Evolutionary conservation across 2,329 filamentous ascomycete genomes (phyloP), one percentile per base, ranked within the genome.

Genomic region (Penicillium occitanis): DNA sequence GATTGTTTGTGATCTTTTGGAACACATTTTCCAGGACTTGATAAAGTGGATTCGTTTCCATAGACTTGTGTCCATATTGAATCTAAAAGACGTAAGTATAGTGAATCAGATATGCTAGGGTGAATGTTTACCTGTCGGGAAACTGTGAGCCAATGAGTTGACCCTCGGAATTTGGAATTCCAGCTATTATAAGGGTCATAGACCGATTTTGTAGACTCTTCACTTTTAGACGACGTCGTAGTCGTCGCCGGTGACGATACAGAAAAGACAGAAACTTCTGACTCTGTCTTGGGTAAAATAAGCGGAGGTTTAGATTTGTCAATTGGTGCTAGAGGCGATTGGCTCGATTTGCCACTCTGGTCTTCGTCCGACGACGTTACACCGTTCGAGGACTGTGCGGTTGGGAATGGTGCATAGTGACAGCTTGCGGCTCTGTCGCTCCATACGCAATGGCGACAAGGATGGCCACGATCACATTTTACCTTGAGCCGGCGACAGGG

Each of bases 401-500:
- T 48, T 22, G 66, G 58, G 8, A 67, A 67, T 17, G 66, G 40
- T 1, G 58, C 48, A 58, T 67, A 67, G 11, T 46, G 57, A 35
- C 66, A 67, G 25, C 63, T 67, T 13, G 58, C 63, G 19, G 66
- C 66, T 22, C 63, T 66, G 14, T 67, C 66, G 35, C 66, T 67
- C 66, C 66, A 67, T 19, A 62, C 48, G 40, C 66, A 67, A 46
- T 67, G 66, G 14, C 66, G 57, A 63, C 66, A 67, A 37, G 66
- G 66, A 35, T 59, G 58, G 22, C 60, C 55, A 19, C 66, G 58
- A 40, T 67, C 66, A 33, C 66, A 67, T 66, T 67, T 67, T n/a
- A 67, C 66, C 37, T 67, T 67, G 50, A 67, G 66, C 11, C 63
- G 63, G 25, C 66, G 66, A 60, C 66, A 67, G 33, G 66, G 66